Evolutionary conservation across 805 yeast species (phyloP).

Genomic region (Lachancea sp.): DNA sequence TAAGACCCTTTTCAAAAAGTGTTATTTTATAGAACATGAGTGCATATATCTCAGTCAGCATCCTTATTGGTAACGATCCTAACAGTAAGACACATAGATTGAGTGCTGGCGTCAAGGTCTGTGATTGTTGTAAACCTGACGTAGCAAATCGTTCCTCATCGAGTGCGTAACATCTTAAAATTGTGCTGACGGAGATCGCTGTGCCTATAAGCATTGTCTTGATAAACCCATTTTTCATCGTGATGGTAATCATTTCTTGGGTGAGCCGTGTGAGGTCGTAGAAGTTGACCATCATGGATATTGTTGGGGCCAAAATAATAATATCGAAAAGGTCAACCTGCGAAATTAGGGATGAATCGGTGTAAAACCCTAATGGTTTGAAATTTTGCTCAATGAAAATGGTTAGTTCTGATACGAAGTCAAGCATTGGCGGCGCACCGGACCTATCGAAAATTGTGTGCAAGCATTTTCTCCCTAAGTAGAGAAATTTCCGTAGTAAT

Average conservation of each 20-base stretch:
- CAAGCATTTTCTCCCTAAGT: constrained; percentile 6
- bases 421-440: neutral
- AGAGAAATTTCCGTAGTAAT: constrained; percentile 5
- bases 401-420: constrained; percentile 11
- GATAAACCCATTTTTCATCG: constrained; percentile 16
- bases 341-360: constrained; percentile 11
- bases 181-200: constrained; percentile 13
- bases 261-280: constrained; percentile 17
- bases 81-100: constrained; percentile 17
- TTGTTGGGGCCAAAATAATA: constrained; percentile 17
- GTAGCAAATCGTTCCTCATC: constrained; percentile 21
- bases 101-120: constrained; percentile 20
- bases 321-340: constrained; percentile 22
- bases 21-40: constrained; percentile 20
- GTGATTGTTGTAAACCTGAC: constrained; percentile 4
- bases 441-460: neutral
- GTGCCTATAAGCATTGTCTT: constrained; percentile 19
- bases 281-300: constrained; percentile 23
- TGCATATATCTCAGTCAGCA: constrained; percentile 21
- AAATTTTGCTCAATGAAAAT: constrained; percentile 15
- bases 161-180: constrained; percentile 10
- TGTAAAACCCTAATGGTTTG: constrained; percentile 16
- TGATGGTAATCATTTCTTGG: neutral
- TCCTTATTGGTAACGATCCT: constrained; percentile 20
- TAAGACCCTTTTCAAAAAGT: constrained; percentile 16